Evolutionary conservation across 2,329 filamentous ascomycete genomes (phyloP).

Genomic region (Botryosphaeria dothidea): DNA sequence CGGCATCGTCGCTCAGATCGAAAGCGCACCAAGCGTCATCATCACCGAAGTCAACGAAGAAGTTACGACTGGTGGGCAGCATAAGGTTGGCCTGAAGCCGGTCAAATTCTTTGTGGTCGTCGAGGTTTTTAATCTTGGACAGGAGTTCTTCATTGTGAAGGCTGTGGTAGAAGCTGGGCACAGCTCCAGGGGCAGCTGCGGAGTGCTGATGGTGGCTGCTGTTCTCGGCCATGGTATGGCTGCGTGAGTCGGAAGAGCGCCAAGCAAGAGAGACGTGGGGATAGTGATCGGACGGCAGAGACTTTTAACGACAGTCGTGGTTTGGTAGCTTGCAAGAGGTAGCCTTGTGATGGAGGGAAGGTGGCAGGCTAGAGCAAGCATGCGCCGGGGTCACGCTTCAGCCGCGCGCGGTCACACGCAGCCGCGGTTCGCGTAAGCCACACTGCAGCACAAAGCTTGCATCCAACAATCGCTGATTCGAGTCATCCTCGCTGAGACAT

Average conservation of each 20-base stretch:
- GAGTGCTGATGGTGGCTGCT: not conserved
- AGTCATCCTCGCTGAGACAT: not conserved
- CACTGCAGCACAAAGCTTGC: not conserved
- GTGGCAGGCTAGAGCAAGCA: not conserved
- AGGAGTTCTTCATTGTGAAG: conserved; percentile 34
- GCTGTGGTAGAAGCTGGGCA: conserved; percentile 38
- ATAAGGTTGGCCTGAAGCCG: conserved; percentile 45
- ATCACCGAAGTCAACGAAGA: conserved; percentile 66
- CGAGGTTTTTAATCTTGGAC: conserved; percentile 56
- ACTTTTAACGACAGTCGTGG: not conserved
- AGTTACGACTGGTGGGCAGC: conserved; percentile 53
- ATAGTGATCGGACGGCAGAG: not conserved
- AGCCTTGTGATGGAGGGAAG: conserved; percentile 14
- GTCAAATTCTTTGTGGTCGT: conserved; percentile 50
- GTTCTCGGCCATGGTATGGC: conserved; percentile 3
- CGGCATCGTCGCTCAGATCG: conserved; percentile 48
- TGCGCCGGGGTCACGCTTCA: conserved; percentile 18
- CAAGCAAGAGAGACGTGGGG: not conserved
- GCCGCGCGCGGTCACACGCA: conserved; percentile 17
- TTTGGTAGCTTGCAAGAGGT: not conserved
- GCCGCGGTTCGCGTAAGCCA: conserved; percentile 12
- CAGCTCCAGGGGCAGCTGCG: not conserved
- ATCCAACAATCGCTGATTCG: not conserved
- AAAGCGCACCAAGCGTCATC: conserved; percentile 57
- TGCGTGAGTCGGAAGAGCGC: not conserved